These are phyloP conservation scores for Podospora comata DNA, from an alignment of 495 filamentous ascomycete genomes.

Conservation along the genomic window DNA sequence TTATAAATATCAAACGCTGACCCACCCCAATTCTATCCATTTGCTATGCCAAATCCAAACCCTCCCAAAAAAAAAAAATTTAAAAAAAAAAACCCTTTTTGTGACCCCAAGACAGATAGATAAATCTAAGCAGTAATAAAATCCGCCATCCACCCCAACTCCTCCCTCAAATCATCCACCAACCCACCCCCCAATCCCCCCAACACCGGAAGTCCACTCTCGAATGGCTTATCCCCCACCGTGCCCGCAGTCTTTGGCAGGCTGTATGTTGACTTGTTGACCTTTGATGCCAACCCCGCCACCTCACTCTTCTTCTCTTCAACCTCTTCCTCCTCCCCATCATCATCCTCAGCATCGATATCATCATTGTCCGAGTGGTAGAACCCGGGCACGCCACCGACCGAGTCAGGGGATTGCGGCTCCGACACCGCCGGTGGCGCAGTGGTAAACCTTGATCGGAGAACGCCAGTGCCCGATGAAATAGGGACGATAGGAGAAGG, in stretches of 20 bases:
- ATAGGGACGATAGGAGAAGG: conserved; percentile 9
- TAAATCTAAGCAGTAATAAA: conserved; percentile 24
- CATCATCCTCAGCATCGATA: conserved; percentile 27
- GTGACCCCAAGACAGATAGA: background rate
- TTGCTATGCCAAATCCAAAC: too few relatives aligned
- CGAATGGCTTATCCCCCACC: conserved; percentile 18
- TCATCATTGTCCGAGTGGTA: conserved; percentile 46
- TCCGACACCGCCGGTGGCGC: conserved; percentile 18
- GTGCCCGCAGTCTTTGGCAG: conserved; percentile 34
- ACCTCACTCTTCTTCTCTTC: conserved; percentile 8
- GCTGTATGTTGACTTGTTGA: conserved; percentile 43
- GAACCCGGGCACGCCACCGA: conserved; percentile 37
- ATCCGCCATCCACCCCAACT: conserved; percentile 48
- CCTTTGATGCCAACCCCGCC: conserved; percentile 16
- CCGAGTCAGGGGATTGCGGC: conserved; percentile 21
- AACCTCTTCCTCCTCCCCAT: conserved; percentile 13
- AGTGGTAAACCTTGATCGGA: conserved; percentile 9
- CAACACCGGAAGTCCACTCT: conserved; percentile 21
- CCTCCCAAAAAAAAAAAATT: too few relatives aligned
- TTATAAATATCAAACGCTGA: too few relatives aligned
- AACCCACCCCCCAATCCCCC: conserved; percentile 30
- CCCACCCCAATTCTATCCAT: too few relatives aligned
- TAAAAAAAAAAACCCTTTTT: too few relatives aligned
- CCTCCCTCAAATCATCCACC: conserved; percentile 36
- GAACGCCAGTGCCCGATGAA: background rate